phyloP scores from a whole-genome alignment of 371 early-diverging fungal species.

The Rhizopus stolonifer region DNA sequence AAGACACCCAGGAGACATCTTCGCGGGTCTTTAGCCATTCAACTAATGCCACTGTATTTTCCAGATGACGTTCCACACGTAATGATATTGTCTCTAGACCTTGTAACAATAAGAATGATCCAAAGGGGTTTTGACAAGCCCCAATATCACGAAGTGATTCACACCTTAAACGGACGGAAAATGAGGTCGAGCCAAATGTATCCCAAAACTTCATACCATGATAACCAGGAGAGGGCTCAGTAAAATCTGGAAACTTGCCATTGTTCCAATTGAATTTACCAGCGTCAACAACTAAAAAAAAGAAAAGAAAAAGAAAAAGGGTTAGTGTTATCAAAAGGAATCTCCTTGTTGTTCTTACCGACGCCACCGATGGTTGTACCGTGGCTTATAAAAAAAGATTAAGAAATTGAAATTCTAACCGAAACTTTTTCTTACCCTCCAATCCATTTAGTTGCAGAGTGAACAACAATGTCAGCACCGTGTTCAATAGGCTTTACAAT shows the following conservation, averaged over 20 bases:
- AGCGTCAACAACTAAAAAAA: conserved; percentile 60
- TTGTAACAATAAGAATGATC: conserved; percentile 80
- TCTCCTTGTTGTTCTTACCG: conserved; percentile 37
- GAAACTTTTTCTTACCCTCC: conserved; percentile 42
- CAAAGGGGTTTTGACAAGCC: conserved; percentile 83
- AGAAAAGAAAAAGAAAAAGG: no score
- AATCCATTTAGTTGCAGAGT: conserved; percentile 92
- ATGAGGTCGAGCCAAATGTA: conserved; percentile 71
- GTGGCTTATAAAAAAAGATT: conserved; percentile 48
- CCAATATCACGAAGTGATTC: conserved; percentile 83
- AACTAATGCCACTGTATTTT: conserved; percentile 78
- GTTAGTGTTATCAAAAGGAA: no score
- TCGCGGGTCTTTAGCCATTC: conserved; percentile 71
- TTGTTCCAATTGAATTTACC: conserved; percentile 88
- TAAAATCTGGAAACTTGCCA: conserved; percentile 85
- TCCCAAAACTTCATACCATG: conserved; percentile 89
- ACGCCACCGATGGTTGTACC: conserved; percentile 86
- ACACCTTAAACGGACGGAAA: conserved; percentile 71
- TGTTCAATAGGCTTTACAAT: conserved; percentile 80
- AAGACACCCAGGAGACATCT: conserved; percentile 73
- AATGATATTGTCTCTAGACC: conserved; percentile 87
- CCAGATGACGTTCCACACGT: conserved; percentile 82
- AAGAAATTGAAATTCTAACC: not conserved
- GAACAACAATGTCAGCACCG: conserved; percentile 91
- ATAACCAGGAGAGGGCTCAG: conserved; percentile 81